Base-by-base conservation (phyloP, 1,284 basidiomycete species). In the Ceratobasidium sp. region DNA sequence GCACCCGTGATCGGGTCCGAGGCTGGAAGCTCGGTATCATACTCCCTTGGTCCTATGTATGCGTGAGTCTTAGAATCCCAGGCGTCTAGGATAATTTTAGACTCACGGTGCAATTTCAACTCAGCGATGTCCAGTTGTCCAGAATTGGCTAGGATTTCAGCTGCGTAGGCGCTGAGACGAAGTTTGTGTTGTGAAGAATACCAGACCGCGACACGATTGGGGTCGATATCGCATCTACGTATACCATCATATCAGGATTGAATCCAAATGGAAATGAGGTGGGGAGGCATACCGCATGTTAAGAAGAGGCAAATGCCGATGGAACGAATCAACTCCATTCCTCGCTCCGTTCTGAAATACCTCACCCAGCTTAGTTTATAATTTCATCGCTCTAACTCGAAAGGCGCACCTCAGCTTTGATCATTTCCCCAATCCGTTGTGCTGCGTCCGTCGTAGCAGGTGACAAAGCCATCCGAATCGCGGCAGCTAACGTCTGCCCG, bases 271-370 rank as follows among this genome's bases (percentile, higher is more conserved):
- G 24, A 31, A 33, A 62, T 24, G 5, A 60, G 44, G 44, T 29
- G 27, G n/a, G 54, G 41, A 79, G 45, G 44, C 79, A 17, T 73
- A 84, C 82, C 84, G 81, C 89, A 91, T 90, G 77, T 88, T 88
- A n/a, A 87, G 80, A 59, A 90, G 78, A 0, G 90, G 89, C 24
- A 90, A 80, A 80, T 90, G 89, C n/a, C 82, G 81, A 80, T 90
- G 89, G 79, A 90, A 89, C 47, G 86, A 87, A 27, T 87, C 84
- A 0, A 86, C 86, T 4, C 88, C 89, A 48, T 81, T 81, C 36
- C 79, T 76, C 0, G 87, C 84, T 1, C 89, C 89, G 56, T 89
- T 81, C 86, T 89, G 71, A 79, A 0, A 90, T n/a, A 90, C 9
- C 79, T 79, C 75, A 84, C 85, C 0, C 87, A 86, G 11, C 79